Base-by-base conservation (phyloP, 1,284 basidiomycete species). In the Malassezia yamatoensis region DNA sequence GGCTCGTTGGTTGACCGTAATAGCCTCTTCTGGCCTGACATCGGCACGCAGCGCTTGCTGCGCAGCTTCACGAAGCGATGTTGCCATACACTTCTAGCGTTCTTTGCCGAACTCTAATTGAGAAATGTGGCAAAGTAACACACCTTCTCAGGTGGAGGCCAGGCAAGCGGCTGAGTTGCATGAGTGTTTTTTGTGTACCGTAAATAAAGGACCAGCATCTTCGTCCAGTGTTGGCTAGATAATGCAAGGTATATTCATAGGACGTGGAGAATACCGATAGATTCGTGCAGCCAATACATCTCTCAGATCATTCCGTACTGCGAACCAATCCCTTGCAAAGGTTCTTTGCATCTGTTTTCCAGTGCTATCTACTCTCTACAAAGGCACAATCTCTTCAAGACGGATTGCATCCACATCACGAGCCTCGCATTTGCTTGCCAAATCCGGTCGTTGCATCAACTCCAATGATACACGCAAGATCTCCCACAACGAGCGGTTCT, bases 1-100 rank as follows among this genome's bases (percentile, higher is more conserved):
- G 10, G 66, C 68, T 45, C 91, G 82, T 76, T 96, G 93, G 74
- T 98, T 96, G 51, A 96, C 91, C 70, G 91, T 87, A 3, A 94
- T 87, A 2, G 85, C 82, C 72, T 90, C 87, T 42, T 68, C 67
- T 18, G 62, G 60, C 29, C 65, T 60, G 32, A 57, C 62, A 36
- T 70, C 68, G 16, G 62, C 54, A 39, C 60, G 51, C 40, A 70
- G 64, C 34, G 69, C 69, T 45, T 40, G 36, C 35, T 39, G 42
- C 21, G 62, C 62, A 5, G 49, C 36, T 39, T 53, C 55, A 34
- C 46, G 47, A 34, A 53, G 38, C 33, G 36, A 46, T 29, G 29
- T 18, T 21, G 53, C 49, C 51, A 53, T 47, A 43, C 35, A 11
- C 24, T 7, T 29, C 24, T 29, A 29, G 24, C 24, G 3, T 29